Evolutionary conservation across 495 filamentous ascomycete genomes (phyloP).

Genomic region (Neurospora sublineolata): DNA sequence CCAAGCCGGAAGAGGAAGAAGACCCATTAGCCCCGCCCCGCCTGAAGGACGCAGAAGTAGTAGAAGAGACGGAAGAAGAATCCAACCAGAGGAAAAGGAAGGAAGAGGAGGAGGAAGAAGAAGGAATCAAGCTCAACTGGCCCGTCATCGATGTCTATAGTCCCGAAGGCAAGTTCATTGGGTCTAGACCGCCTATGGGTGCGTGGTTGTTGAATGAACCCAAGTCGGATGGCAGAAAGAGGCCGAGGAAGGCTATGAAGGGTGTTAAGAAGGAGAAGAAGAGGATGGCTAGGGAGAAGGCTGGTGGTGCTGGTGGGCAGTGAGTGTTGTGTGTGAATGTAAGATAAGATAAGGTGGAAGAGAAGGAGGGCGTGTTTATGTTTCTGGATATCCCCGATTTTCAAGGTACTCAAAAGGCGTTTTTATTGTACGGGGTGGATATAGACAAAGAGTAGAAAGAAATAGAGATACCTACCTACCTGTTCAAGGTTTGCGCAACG

Average conservation of each 20-base stretch:
- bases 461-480: not conserved
- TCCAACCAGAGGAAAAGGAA: constrained; percentile 1
- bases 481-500: not conserved
- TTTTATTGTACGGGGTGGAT: not conserved
- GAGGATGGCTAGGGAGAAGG: constrained; percentile 11
- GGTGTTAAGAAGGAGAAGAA: constrained; percentile 43
- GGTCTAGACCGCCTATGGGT: constrained; percentile 56
- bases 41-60: constrained; percentile 2
- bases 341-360: not conserved
- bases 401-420: not conserved
- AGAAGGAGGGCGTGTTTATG: not conserved
- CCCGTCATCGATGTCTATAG: constrained; percentile 76
- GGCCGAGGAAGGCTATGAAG: constrained; percentile 50
- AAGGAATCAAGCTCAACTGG: constrained; percentile 25
- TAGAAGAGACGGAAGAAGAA: constrained; percentile 5
- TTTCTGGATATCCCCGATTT: not conserved
- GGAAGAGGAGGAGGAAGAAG: not conserved
- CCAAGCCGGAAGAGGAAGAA: not conserved
- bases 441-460: not conserved
- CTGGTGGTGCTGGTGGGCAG: not conserved
- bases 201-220: constrained; percentile 47
- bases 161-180: constrained; percentile 70
- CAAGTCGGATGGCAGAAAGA: constrained; percentile 12
- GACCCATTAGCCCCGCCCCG: not conserved
- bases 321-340: not conserved